phyloP scores from a whole-genome alignment of 2,329 filamentous ascomycete genomes.

The Orbilia javanica region DNA sequence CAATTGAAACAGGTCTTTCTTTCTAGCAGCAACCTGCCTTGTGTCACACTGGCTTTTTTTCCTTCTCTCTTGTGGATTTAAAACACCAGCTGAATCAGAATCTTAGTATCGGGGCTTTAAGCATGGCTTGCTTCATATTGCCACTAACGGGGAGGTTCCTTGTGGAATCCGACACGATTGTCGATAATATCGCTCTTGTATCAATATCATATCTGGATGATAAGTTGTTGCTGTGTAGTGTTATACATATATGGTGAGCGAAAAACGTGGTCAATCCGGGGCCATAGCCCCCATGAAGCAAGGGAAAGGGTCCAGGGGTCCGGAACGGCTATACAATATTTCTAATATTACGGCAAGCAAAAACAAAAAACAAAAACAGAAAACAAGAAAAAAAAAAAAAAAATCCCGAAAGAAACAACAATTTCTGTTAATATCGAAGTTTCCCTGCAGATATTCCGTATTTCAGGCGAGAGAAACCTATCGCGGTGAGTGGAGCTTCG shows the following conservation, averaged over 20 bases:
- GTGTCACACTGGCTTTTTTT: slow-evolving; percentile 52
- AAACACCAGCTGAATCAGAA: slow-evolving; percentile 52
- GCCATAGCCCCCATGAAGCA: slow-evolving; percentile 43
- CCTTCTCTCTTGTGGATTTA: slow-evolving; percentile 46
- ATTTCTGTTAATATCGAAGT: slow-evolving; percentile 51
- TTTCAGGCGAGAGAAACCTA: slow-evolving; percentile 24
- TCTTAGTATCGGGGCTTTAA: slow-evolving; percentile 40
- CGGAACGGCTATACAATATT: slow-evolving; percentile 41
- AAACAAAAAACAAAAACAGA: slow-evolving; percentile 19
- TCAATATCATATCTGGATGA: slow-evolving; percentile 32
- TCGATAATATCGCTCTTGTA: slow-evolving; percentile 18
- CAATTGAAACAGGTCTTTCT: slow-evolving; percentile 18
- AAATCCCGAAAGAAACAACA: slow-evolving; percentile 46
- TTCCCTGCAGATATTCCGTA: slow-evolving; percentile 45
- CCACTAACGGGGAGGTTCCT: slow-evolving; percentile 40
- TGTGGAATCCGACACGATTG: slow-evolving; percentile 43
- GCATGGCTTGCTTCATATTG: slow-evolving; percentile 43
- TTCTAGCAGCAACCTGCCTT: not conserved
- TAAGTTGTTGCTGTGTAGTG: slow-evolving; percentile 7
- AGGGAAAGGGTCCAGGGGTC: slow-evolving; percentile 28
- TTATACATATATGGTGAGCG: not conserved
- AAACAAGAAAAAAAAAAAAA: slow-evolving; percentile 34
- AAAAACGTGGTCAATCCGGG: slow-evolving; percentile 55
- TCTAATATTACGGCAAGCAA: slow-evolving; percentile 36
- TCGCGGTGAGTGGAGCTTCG: slow-evolving; percentile 1